These are phyloP conservation scores for Mucor mucedo DNA, from an alignment of 371 early-diverging fungal species.

Conservation along the genomic window DNA sequence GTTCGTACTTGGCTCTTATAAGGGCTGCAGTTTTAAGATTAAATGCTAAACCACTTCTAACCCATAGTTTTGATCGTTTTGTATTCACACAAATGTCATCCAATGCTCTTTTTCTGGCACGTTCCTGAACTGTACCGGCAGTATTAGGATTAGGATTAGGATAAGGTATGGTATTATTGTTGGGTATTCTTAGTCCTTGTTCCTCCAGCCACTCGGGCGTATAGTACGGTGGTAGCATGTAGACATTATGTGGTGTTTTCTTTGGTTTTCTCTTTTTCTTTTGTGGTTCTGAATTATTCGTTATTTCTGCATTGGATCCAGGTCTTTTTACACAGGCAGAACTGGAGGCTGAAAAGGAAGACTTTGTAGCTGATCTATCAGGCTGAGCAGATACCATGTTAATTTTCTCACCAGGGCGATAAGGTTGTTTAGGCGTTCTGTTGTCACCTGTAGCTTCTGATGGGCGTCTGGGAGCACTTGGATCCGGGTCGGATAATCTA, in stretches of 20 bases:
- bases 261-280: conserved; percentile 4
- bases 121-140: background rate
- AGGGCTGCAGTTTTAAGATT: background rate
- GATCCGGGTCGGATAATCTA: no score
- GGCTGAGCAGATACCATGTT: no score
- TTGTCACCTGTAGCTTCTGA: conserved; percentile 18
- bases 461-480: no score
- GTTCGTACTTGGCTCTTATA: background rate
- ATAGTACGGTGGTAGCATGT: conserved; percentile 11
- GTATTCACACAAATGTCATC: conserved; percentile 22
- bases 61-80: background rate
- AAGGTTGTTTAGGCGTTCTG: background rate
- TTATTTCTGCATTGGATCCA: no score
- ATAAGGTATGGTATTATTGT: background rate
- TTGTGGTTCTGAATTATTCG: background rate
- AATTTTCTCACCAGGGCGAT: no score
- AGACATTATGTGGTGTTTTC: conserved; percentile 17
- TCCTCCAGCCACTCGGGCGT: no score
- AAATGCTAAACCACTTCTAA: background rate
- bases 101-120: conserved; percentile 1
- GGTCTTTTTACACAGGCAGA: no score
- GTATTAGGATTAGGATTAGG: background rate
- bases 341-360: no score
- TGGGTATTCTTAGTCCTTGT: background rate
- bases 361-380: no score